Conservation (phyloP, 345 rosid genomes). For the Pseudoturritis turrita region DNA sequence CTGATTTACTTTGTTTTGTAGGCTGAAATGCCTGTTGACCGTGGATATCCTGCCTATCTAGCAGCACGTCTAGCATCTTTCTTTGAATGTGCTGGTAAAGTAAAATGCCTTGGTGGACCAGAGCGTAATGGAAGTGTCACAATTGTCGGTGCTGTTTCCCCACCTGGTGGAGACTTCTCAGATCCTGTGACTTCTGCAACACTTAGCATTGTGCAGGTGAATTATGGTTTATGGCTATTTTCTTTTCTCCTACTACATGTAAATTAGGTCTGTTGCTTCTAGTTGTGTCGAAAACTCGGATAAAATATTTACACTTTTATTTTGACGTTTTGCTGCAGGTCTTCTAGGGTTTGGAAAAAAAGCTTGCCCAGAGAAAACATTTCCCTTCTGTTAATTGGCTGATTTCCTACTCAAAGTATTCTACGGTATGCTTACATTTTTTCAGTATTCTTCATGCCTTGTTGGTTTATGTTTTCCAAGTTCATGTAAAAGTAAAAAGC, state of each 20-base stretch:
- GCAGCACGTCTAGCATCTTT: conserved; percentile 98
- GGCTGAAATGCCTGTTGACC: conserved; percentile 99
- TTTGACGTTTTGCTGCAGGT: conserved; percentile 47
- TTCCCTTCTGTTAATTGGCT: conserved; percentile 99
- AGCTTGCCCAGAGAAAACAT: conserved; percentile 99
- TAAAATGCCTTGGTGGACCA: conserved; percentile 95
- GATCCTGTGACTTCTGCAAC: conserved; percentile 99
- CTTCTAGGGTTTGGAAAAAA: conserved; percentile 99
- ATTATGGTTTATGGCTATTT: neutral
- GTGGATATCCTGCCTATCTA: conserved; percentile 99
- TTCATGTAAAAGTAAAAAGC: neutral
- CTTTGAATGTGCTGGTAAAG: conserved; percentile 99
- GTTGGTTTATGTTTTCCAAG: neutral
- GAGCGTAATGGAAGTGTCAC: conserved; percentile 98
- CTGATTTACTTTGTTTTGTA: conserved; percentile 34
- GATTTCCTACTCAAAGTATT: conserved; percentile 95
- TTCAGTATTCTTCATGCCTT: neutral
- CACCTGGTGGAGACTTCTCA: conserved; percentile 99
- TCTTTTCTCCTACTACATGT: neutral
- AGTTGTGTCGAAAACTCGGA: neutral
- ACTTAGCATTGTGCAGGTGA: conserved; percentile 98
- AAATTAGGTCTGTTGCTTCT: neutral
- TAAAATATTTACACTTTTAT: neutral
- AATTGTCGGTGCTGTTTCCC: conserved; percentile 98
- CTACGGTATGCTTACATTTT: conserved; percentile 43